Percentiles rank a stretch among this genome's conserved stretches.
These are phyloP conservation scores for Benincasa hispida DNA, from an alignment of 306 rosid species.

Conservation along the genomic window DNA sequence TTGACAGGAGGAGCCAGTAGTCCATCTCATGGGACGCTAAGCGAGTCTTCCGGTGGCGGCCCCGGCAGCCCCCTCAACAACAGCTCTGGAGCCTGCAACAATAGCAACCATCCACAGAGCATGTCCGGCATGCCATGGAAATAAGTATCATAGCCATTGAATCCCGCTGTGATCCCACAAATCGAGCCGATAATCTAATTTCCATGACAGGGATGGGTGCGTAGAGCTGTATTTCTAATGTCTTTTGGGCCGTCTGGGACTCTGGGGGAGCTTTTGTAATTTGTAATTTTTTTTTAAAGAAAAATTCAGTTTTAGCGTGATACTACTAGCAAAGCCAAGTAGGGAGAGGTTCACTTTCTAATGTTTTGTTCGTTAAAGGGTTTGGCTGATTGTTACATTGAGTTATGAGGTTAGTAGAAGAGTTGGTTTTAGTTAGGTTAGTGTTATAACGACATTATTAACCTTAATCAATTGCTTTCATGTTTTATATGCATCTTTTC, in stretches of 20 bases:
- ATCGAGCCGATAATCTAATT: not conserved
- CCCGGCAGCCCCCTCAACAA: conserved; percentile 30
- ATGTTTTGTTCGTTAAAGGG: not conserved
- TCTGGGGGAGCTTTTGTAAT: not conserved
- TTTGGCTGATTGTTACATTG: not conserved
- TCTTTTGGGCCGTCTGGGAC: not conserved
- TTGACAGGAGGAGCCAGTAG: conserved; percentile 33
- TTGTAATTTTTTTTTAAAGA: not conserved
- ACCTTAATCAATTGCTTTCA: not conserved
- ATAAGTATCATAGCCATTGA: not conserved
- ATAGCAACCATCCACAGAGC: not conserved
- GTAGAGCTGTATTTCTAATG: not conserved
- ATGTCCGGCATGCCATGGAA: conserved; percentile 12
- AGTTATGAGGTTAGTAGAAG: not conserved
- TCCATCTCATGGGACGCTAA: conserved; percentile 30
- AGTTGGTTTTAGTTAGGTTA: not conserved
- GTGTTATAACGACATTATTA: not conserved
- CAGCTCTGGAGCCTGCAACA: conserved; percentile 18
- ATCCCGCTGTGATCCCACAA: not conserved
- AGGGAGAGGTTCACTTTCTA: not conserved
- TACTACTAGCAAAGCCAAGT: not conserved
- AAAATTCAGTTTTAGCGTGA: not conserved
- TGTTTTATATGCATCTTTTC: not conserved
- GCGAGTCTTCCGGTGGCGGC: conserved; percentile 40
- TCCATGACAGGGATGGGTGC: not conserved